These are phyloP conservation scores for Hortiboletus rubellus DNA, from an alignment of 1,284 basidiomycete genomes.

Conservation along the genomic window DNA sequence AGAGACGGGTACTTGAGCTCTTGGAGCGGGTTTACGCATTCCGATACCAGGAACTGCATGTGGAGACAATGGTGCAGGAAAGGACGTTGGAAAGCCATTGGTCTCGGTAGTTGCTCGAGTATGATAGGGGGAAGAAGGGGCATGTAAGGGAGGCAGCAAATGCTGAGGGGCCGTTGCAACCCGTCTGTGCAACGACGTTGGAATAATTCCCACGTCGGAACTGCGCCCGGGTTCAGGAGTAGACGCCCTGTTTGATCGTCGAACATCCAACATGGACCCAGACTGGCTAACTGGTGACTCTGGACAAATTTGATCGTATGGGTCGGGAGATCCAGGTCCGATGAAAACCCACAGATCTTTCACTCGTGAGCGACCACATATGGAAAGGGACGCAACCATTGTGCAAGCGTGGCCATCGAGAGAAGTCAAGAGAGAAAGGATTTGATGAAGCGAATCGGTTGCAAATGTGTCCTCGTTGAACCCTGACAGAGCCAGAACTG, in stretches of 20 bases:
- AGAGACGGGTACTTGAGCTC: conserved; percentile 63
- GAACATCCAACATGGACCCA: conserved; percentile 35
- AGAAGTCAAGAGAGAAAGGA: conserved; percentile 62
- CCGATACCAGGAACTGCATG: conserved; percentile 30
- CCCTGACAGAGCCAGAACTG: conserved; percentile 45
- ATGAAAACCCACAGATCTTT: conserved; percentile 81
- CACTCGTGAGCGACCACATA: conserved; percentile 65
- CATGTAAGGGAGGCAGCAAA: conserved; percentile 20
- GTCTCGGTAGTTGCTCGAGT: conserved; percentile 22
- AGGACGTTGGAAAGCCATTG: conserved; percentile 22
- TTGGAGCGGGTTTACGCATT: conserved; percentile 57
- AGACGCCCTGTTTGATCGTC: conserved; percentile 36
- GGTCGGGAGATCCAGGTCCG: conserved; percentile 46
- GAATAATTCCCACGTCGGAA: conserved; percentile 25
- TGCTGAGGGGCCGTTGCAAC: conserved; percentile 35
- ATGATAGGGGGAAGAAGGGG: conserved; percentile 21
- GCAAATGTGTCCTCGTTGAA: conserved; percentile 77
- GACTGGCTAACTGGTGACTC: conserved; percentile 37
- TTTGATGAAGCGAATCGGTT: conserved; percentile 74
- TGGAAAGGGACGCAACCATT: conserved; percentile 65
- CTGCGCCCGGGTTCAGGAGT: conserved; percentile 33
- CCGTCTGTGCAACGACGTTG: conserved; percentile 35
- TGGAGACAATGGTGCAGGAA: conserved; percentile 22
- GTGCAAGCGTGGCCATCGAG: conserved; percentile 69
- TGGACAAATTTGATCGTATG: conserved; percentile 35